Conservation (phyloP, 2,329 filamentous ascomycete genomes). For the Celoporthe dispersa region DNA sequence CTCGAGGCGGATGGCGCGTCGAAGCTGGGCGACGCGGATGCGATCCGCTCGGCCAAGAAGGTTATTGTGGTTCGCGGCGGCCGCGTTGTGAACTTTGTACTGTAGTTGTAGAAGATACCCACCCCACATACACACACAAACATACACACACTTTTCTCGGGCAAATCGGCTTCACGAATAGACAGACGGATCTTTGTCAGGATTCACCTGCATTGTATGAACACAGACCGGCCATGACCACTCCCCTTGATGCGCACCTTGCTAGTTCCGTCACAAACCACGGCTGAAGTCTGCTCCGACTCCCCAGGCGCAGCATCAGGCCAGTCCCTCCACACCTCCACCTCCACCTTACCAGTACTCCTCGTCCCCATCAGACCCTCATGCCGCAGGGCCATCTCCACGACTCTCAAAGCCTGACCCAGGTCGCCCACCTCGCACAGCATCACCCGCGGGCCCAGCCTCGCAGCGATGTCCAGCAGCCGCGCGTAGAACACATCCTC, state of each 20-base stretch:
- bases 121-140: neutral
- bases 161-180: neutral
- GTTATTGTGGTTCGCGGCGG: conserved; percentile 70
- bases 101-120: conserved; percentile 40
- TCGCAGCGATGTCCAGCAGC: conserved; percentile 59
- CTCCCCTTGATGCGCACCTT: conserved; percentile 49
- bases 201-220: conserved; percentile 34
- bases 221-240: conserved; percentile 54
- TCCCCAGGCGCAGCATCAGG: conserved; percentile 48
- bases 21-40: conserved; percentile 54
- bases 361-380: conserved; percentile 32
- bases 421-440: conserved; percentile 75
- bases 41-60: conserved; percentile 60
- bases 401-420: conserved; percentile 69
- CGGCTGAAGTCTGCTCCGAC: conserved; percentile 34
- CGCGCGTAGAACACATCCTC: conserved; percentile 70
- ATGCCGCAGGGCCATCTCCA: conserved; percentile 47
- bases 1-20: conserved; percentile 63
- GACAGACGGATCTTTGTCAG: neutral
- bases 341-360: conserved; percentile 36
- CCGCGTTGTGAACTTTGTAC: conserved; percentile 75
- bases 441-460: conserved; percentile 56
- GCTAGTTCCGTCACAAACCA: conserved; percentile 30
- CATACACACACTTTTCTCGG: neutral
- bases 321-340: conserved; percentile 77